Evolutionary conservation across 2,329 filamentous ascomycete species (phyloP).

Genomic region (Fusarium poae): DNA sequence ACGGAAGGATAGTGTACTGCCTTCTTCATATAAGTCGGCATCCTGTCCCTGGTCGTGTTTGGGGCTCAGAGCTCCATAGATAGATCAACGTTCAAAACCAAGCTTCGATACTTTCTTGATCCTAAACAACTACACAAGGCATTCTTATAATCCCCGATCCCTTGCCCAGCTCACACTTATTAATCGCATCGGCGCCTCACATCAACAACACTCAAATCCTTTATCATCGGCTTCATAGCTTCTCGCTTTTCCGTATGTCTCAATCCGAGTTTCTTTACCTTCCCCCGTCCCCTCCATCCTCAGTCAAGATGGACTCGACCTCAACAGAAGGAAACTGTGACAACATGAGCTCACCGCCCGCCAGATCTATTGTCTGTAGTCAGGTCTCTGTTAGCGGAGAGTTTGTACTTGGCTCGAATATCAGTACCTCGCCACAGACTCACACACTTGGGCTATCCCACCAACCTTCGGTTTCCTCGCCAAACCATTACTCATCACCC

Average conservation of each 20-base stretch:
- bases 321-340: slow-evolving; percentile 47
- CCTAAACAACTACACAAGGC: slow-evolving; percentile 40
- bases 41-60: slow-evolving; percentile 49
- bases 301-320: slow-evolving; percentile 50
- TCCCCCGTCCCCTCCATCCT: slow-evolving; percentile 49
- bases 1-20: slow-evolving; percentile 45
- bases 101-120: slow-evolving; percentile 44
- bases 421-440: slow-evolving; percentile 44
- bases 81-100: slow-evolving; percentile 46
- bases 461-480: slow-evolving; percentile 42
- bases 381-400: slow-evolving; percentile 40
- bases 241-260: slow-evolving; percentile 49
- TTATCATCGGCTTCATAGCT: slow-evolving; percentile 37
- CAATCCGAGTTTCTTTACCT: slow-evolving; percentile 49
- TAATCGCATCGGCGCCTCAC: slow-evolving; percentile 37
- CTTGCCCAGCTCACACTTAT: slow-evolving; percentile 35
- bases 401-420: slow-evolving; percentile 41
- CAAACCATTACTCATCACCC: slow-evolving; percentile 45
- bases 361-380: slow-evolving; percentile 45
- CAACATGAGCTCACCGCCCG: slow-evolving; percentile 47
- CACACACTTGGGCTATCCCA: slow-evolving; percentile 39
- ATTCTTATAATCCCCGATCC: slow-evolving; percentile 42
- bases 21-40: slow-evolving; percentile 52
- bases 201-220: slow-evolving; percentile 39
- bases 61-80: slow-evolving; percentile 52